Percentiles rank a stretch among this genome's conserved stretches.
These are phyloP conservation scores for Cyanodermella asteris DNA, from an alignment of 2,329 filamentous ascomycete genomes.

Conservation along the genomic window DNA sequence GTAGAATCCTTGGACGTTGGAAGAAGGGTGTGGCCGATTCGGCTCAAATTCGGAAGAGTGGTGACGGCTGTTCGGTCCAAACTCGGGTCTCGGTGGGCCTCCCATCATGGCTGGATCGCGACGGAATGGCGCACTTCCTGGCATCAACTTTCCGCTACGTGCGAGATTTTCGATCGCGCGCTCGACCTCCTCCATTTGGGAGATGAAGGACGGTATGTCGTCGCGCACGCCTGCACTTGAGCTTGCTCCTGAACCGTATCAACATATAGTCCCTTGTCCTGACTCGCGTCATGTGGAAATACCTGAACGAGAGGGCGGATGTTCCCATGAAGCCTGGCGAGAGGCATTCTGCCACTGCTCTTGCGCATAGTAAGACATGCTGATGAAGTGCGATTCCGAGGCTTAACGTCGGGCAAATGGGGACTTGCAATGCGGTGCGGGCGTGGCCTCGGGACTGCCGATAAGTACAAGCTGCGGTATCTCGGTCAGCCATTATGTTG, in stretches of 20 bases:
- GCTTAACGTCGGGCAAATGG: too few relatives aligned
- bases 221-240: conserved; percentile 35
- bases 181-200: conserved; percentile 58
- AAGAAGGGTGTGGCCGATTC: conserved; percentile 47
- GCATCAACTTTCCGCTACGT: conserved; percentile 90
- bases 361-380: conserved; percentile 50
- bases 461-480: too few relatives aligned
- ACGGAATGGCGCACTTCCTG: conserved; percentile 35
- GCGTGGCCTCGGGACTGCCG: too few relatives aligned
- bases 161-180: conserved; percentile 85
- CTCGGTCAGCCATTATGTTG: too few relatives aligned
- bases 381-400: too few relatives aligned
- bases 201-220: conserved; percentile 1
- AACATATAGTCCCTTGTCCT: conserved; percentile 9
- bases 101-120: conserved; percentile 56
- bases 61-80: conserved; percentile 46
- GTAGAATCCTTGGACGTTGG: conserved; percentile 84
- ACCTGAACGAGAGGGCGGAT: conserved; percentile 53
- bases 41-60: conserved; percentile 72
- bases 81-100: conserved; percentile 45
- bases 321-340: conserved; percentile 50
- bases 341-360: conserved; percentile 39
- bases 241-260: conserved; percentile 5
- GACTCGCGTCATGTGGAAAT: conserved; percentile 13
- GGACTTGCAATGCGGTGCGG: too few relatives aligned